Conservation (phyloP, 2,329 filamentous ascomycete genomes). For the Aquanectria penicillioides region DNA sequence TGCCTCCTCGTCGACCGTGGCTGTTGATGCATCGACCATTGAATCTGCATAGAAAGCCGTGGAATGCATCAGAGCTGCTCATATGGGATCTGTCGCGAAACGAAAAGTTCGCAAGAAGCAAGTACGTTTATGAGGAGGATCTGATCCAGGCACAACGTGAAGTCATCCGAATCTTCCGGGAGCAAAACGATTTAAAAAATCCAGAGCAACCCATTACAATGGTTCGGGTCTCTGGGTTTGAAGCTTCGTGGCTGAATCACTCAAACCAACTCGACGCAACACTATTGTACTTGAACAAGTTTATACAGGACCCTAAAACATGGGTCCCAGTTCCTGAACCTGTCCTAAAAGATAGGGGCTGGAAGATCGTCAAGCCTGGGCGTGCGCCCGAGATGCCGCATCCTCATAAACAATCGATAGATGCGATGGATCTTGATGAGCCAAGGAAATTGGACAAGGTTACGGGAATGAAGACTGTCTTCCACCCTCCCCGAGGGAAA, state of each 20-base stretch:
- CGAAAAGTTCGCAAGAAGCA: slow-evolving; percentile 33
- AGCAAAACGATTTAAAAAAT: slow-evolving; percentile 41
- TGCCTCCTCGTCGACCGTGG: slow-evolving; percentile 58
- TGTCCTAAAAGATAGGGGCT: slow-evolving; percentile 49
- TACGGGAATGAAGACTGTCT: slow-evolving; percentile 50
- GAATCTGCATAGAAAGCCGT: slow-evolving; percentile 48
- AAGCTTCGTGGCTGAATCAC: slow-evolving; percentile 31
- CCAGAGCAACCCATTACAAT: slow-evolving; percentile 47
- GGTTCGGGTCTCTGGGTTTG: slow-evolving; percentile 58
- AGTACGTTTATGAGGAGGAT: slow-evolving; percentile 42
- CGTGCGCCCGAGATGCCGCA: background rate
- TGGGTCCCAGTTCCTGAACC: slow-evolving; percentile 49
- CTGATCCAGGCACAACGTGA: slow-evolving; percentile 58
- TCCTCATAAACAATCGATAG: slow-evolving; percentile 1
- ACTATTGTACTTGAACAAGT: slow-evolving; percentile 47
- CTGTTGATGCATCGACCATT: slow-evolving; percentile 58
- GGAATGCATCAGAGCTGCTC: slow-evolving; percentile 56
- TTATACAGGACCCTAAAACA: slow-evolving; percentile 45
- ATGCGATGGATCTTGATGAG: slow-evolving; percentile 35
- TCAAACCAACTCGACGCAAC: slow-evolving; percentile 55
- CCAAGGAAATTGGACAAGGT: slow-evolving; percentile 30
- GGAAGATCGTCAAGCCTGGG: slow-evolving; percentile 45
- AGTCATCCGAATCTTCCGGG: slow-evolving; percentile 51
- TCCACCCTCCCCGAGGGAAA: slow-evolving; percentile 56
- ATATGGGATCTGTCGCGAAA: slow-evolving; percentile 61